Conservation (phyloP, 371 early-diverging fungal species). For the Nematocida minor region DNA sequence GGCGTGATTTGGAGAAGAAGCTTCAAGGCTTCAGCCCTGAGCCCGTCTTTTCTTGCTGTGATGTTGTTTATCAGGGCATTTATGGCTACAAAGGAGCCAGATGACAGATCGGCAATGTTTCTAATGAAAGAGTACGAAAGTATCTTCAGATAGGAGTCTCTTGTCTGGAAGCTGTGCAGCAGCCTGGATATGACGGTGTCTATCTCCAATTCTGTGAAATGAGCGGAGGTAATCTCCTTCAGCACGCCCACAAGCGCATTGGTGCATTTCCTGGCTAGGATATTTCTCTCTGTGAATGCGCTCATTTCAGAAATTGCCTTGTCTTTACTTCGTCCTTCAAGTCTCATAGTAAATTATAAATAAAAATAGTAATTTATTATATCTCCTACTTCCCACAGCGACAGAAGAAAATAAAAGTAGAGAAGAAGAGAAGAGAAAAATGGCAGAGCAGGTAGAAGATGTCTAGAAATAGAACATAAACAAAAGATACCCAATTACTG, state of each 20-base stretch:
- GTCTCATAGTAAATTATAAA: conserved; percentile 25
- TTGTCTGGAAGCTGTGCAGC: conserved; percentile 57
- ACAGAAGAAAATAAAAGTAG: neutral
- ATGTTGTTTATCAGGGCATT: conserved; percentile 58
- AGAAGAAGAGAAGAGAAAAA: neutral
- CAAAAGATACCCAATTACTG: no score
- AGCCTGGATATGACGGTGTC: conserved; percentile 54
- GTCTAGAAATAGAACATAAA: no score
- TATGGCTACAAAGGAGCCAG: conserved; percentile 58
- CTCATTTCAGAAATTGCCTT: conserved; percentile 13
- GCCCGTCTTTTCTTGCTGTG: conserved; percentile 16
- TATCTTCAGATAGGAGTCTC: conserved; percentile 57
- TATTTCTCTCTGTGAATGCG: conserved; percentile 26
- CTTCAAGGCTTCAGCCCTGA: conserved; percentile 50
- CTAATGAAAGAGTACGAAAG: conserved; percentile 51
- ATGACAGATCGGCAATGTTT: conserved; percentile 25
- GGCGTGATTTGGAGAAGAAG: conserved; percentile 60
- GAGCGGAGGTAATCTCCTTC: conserved; percentile 33
- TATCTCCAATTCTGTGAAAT: conserved; percentile 44
- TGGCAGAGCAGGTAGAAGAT: no score
- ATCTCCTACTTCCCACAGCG: no score
- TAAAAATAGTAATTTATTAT: neutral
- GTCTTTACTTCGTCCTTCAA: conserved; percentile 6
- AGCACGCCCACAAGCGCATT: conserved; percentile 54
- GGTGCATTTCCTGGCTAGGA: conserved; percentile 57